phyloP scores from a whole-genome alignment of 2,329 filamentous ascomycete species.

The Raffaelea ambrosiae region DNA sequence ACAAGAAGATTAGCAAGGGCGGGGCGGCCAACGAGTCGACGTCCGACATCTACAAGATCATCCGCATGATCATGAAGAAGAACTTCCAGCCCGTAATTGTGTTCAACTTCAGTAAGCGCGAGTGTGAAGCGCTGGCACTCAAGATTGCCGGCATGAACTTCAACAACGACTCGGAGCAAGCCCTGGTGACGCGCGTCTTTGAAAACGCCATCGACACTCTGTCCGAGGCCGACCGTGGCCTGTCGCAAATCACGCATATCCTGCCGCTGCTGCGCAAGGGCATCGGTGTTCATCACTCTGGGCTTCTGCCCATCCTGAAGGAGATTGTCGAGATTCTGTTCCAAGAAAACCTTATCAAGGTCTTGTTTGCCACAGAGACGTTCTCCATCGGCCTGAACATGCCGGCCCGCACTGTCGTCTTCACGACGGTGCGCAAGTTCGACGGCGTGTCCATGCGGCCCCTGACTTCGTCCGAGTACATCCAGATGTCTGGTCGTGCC shows the following conservation, averaged over 20 bases:
- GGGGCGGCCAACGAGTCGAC: conserved; percentile 56
- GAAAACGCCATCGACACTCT: conserved; percentile 86
- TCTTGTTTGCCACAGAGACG: conserved; percentile 94
- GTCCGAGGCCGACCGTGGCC: conserved; percentile 78
- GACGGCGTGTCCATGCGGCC: conserved; percentile 75
- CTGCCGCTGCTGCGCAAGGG: conserved; percentile 81
- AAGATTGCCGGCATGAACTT: conserved; percentile 82
- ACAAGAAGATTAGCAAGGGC: conserved; percentile 87
- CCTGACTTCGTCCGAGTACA: conserved; percentile 90
- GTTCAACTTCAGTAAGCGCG: conserved; percentile 98
- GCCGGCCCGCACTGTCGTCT: conserved; percentile 99
- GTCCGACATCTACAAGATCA: conserved; percentile 92
- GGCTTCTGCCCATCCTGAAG: conserved; percentile 88
- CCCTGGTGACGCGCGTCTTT: conserved; percentile 91
- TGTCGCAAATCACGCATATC: conserved; percentile 87
- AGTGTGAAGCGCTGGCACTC: conserved; percentile 85
- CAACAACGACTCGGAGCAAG: conserved; percentile 93
- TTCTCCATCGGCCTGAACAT: conserved; percentile 99
- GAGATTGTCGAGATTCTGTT: conserved; percentile 99
- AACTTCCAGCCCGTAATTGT: conserved; percentile 98
- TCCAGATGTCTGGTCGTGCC: conserved; percentile 97
- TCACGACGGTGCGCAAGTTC: conserved; percentile 92
- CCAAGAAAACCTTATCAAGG: conserved; percentile 96
- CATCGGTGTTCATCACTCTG: conserved; percentile 96
- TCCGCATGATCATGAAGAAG: conserved; percentile 97